Evolutionary conservation across 108 stramenopile species (phyloP).

Genomic region (Cyclostephanos tholiformis): DNA sequence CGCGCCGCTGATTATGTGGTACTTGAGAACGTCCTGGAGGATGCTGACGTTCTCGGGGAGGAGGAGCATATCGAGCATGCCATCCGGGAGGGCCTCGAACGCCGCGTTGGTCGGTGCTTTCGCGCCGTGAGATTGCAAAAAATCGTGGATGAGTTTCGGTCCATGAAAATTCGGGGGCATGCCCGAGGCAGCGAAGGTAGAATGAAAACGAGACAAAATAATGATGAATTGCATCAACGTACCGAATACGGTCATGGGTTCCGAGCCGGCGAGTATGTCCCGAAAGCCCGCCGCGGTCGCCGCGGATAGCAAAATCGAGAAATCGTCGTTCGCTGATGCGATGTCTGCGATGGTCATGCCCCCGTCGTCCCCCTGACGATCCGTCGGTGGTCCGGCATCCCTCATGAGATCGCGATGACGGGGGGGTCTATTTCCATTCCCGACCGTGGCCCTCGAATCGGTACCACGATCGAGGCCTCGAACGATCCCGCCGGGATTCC

Average conservation of each 20-base stretch:
- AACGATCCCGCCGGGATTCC: neutral
- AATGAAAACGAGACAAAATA: neutral
- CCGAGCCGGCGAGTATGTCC: slow-evolving; percentile 36
- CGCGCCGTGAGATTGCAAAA: neutral
- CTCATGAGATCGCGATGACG: no score
- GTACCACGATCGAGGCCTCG: neutral
- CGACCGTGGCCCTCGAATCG: neutral
- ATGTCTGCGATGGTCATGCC: neutral
- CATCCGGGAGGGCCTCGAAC: slow-evolving; percentile 44
- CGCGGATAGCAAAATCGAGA: slow-evolving; percentile 47
- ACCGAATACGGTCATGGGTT: slow-evolving; percentile 41
- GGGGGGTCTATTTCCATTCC: no score
- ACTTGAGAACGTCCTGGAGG: slow-evolving; percentile 28
- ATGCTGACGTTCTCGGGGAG: slow-evolving; percentile 15
- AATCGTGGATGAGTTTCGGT: neutral
- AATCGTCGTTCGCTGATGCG: slow-evolving; percentile 6
- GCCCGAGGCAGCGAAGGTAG: no score
- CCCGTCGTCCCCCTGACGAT: neutral
- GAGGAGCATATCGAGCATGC: slow-evolving; percentile 26
- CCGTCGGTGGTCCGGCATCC: neutral
- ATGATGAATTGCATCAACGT: neutral
- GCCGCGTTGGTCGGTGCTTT: slow-evolving; percentile 66
- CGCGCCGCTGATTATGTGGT: slow-evolving; percentile 46
- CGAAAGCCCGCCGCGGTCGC: slow-evolving; percentile 41
- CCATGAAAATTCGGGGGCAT: neutral